A percentile compares a stretch with the other conserved stretches of the same genome.
Evolutionary conservation across 2,329 filamentous ascomycete species (phyloP).

Genomic region (Xylaria sp.): DNA sequence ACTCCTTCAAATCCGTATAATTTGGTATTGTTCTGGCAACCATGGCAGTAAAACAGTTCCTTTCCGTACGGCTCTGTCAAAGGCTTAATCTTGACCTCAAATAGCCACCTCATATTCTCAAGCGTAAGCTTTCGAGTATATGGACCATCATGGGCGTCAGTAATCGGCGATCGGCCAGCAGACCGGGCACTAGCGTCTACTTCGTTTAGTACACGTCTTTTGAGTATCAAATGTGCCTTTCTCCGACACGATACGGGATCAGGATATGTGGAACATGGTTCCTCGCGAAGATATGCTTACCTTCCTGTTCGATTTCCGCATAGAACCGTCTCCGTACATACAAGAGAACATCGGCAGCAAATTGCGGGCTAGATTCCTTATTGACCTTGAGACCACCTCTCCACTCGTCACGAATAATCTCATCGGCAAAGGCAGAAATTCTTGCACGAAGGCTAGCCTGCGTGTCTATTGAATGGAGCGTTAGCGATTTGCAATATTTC

Average conservation of each 20-base stretch:
- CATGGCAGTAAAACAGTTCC: conserved; percentile 71
- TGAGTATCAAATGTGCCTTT: neutral
- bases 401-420: conserved; percentile 63
- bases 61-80: conserved; percentile 60
- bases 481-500: neutral
- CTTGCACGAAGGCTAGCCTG: conserved; percentile 62
- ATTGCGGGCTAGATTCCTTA: conserved; percentile 58
- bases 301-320: conserved; percentile 50
- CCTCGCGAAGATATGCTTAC: conserved; percentile 2
- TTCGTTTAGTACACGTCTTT: conserved; percentile 2
- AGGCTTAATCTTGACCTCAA: conserved; percentile 69
- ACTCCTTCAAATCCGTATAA: conserved; percentile 73
- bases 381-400: conserved; percentile 56
- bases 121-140: conserved; percentile 41
- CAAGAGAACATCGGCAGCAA: conserved; percentile 67
- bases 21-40: conserved; percentile 59
- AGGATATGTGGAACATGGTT: neutral
- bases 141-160: conserved; percentile 48
- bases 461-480: conserved; percentile 36
- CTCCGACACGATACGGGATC: neutral
- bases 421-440: conserved; percentile 63
- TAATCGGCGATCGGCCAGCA: conserved; percentile 40
- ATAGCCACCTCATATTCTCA: conserved; percentile 84
- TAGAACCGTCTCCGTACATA: conserved; percentile 64
- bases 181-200: conserved; percentile 39